phyloP scores from a whole-genome alignment of 2,329 filamentous ascomycete species.

The Albophoma yamanashiensis region DNA sequence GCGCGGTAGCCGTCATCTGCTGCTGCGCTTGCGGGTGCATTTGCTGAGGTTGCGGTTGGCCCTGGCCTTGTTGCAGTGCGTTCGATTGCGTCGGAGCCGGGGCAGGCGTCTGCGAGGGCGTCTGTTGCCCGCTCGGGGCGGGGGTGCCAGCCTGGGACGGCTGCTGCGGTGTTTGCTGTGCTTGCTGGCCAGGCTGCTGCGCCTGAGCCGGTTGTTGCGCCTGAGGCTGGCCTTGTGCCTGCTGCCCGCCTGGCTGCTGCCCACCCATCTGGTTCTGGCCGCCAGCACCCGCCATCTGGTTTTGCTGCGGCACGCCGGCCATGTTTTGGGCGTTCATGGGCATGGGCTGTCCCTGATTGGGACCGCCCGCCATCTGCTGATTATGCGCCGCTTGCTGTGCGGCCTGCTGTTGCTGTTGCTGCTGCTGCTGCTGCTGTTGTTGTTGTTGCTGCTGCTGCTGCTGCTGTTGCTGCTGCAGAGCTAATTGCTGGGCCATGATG shows the following conservation, averaged over 20 bases:
- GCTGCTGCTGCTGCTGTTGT: constrained; percentile 30
- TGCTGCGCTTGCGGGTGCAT: constrained; percentile 14
- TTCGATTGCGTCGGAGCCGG: constrained; percentile 25
- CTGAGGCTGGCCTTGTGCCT: constrained; percentile 20
- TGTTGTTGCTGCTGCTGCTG: constrained; percentile 24
- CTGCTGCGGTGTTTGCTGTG: constrained; percentile 35
- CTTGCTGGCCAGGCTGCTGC: constrained; percentile 14
- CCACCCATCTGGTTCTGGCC: constrained; percentile 8
- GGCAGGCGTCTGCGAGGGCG: constrained; percentile 33
- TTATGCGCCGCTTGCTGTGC: constrained; percentile 22
- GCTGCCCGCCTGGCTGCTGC: constrained; percentile 9
- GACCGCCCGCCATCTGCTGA: constrained; percentile 28
- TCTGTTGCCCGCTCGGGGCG: constrained; percentile 33
- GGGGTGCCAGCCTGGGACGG: constrained; percentile 29
- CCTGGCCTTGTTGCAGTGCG: constrained; percentile 18
- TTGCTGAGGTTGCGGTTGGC: constrained; percentile 20
- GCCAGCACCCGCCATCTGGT: constrained; percentile 5
- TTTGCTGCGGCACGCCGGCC: constrained; percentile 23
- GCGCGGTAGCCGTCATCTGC: constrained; percentile 20
- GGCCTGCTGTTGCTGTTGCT: constrained; percentile 21
- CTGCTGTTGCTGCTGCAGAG: constrained; percentile 26
- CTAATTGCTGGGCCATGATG: constrained; percentile 37
- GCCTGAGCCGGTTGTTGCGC: constrained; percentile 25
- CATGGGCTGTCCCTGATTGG: constrained; percentile 34
- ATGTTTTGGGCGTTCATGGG: constrained; percentile 38